A percentile compares a stretch with the other conserved stretches of the same genome.
Conservation (phyloP, 495 filamentous ascomycete genomes). For the Penicillium bialowiezense region DNA sequence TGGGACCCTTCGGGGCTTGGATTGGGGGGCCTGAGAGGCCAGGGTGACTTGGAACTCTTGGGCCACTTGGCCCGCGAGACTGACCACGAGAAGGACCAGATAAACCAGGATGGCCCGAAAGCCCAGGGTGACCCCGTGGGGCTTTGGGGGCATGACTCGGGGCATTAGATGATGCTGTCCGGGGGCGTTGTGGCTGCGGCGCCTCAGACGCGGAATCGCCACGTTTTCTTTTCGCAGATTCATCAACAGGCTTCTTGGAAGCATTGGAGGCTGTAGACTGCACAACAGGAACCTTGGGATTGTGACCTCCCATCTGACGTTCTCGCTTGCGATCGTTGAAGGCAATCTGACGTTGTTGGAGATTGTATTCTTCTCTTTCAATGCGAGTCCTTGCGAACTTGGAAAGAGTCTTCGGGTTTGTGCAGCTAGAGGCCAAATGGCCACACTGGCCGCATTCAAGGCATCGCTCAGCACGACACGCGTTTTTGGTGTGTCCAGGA, state of each 20-base stretch:
- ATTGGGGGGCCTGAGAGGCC: conserved; percentile 1
- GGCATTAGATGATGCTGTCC: conserved; percentile 18
- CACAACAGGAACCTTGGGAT: conserved; percentile 45
- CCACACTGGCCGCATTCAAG: conserved; percentile 46
- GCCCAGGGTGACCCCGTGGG: background rate
- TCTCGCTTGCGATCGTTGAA: conserved; percentile 38
- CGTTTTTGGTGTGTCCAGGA: conserved; percentile 33
- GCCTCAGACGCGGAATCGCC: conserved; percentile 30
- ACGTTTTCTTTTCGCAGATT: conserved; percentile 44
- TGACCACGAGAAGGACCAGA: background rate
- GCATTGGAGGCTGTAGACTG: conserved; percentile 26
- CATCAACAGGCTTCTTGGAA: conserved; percentile 8
- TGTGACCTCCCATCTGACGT: conserved; percentile 44
- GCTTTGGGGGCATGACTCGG: conserved; percentile 21
- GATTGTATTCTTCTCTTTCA: conserved; percentile 30
- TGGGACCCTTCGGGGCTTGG: background rate
- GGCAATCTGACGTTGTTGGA: conserved; percentile 28
- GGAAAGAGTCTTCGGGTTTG: conserved; percentile 27
- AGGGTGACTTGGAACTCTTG: background rate
- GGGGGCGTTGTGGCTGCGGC: conserved; percentile 25
- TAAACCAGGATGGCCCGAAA: background rate
- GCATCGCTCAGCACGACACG: conserved; percentile 44
- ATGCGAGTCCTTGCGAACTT: conserved; percentile 34
- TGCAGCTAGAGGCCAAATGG: conserved; percentile 37
- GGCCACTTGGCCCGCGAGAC: background rate